Evolutionary conservation across 2,329 filamentous ascomycete genomes (phyloP), one percentile per base, ranked within the genome.

Genomic region (Alternaria postmessia): DNA sequence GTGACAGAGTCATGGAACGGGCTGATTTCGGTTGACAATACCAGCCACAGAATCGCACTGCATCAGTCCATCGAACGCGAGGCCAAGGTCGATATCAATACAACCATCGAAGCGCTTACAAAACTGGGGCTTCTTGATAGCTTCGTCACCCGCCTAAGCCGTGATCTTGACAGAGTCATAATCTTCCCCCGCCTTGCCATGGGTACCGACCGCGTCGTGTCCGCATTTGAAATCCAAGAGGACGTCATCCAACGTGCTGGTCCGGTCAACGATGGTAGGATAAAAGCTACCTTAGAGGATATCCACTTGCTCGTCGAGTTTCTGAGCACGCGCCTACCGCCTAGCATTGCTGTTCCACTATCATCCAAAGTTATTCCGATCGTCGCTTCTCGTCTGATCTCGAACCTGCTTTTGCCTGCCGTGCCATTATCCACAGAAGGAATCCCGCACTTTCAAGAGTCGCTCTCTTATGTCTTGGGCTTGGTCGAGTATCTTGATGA

Each of bases 341-440:
- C 75, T 24, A 75, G 78, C 3, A 76, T 88, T 12, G 75, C 80
- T 7, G 65, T 76, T 7, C 83, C 87, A 1, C 80, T 97, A 1
- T 91, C 91, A 0, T 82, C 85, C 12, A 85, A 87, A 8, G 86
- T 97, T 75, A 86, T 97, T 76, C 88, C 89, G 0, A 83, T 86
- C 39, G 78, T 97, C 9, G 85, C 89, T 8, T 84, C 87, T 6
- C 86, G 87, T 22, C 83, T 97, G 11, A 89, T 93, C 41, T 85
- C 85, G 5, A 83, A 85, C 5, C 96, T 93, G 90, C 84, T 99
- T 7, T 87, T 91, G 32, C 85, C 88, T 14, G 87, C 88, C 1
- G 89, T 99, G 0, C 94, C 95, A 1, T 83, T 89, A 2, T 89
- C 91, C 0, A 82, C 97, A 11, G 83, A 86, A 11, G 88, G 90